Base-by-base conservation (phyloP, 768 basidiomycete species). In the Amanita jacksonii region DNA sequence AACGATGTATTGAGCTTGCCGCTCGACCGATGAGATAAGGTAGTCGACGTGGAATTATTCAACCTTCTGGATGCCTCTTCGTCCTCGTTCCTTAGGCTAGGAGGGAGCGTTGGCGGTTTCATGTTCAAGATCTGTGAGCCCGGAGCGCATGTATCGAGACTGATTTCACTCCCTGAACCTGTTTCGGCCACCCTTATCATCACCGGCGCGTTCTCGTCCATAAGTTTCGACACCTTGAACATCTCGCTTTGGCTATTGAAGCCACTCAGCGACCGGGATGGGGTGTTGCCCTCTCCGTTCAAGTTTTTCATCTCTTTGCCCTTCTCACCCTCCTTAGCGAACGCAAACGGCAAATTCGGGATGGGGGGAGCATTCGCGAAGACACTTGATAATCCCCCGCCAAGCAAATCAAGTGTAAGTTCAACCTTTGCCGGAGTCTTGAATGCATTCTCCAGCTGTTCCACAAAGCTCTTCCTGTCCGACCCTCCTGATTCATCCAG, bases 381-480 rank as follows among this genome's bases (percentile, higher is more conserved):
- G 6, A 12, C 27, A 30, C 5, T 19, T 9, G 8, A 38, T 23
- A 66, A 57, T 10, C 52, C 46, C 13, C 12, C 8, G 5, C 40
- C 31, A 9, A 33, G 15, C 23, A 81, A 70, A 33, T 66, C 69
- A 48, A 70, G 71, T 2, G 64, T 61, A 23, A 85, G 60, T 48
- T 82, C 75, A 19, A 85, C 62, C 54, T 78, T 80, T 13, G 82
- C 79, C 0, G 85, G 85, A 0, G 84, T 85, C 49, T 75, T 70
- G 67, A 89, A 89, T 1, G 85, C 85, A 41, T 69, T 79, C 63
- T 88, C 86, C 18, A 88, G 63, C 60, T 90, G 79, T 58, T 87
- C 84, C 3, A 89, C 80, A 54, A 90, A 90, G 59, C 85, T 88
- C 9, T 60, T 66, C 8, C 84, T 64, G 54, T 85, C 78, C 1